Conservation (phyloP, 225 moss, liverwort and hornwort genomes). For the Marchantia polymorpha region DNA sequence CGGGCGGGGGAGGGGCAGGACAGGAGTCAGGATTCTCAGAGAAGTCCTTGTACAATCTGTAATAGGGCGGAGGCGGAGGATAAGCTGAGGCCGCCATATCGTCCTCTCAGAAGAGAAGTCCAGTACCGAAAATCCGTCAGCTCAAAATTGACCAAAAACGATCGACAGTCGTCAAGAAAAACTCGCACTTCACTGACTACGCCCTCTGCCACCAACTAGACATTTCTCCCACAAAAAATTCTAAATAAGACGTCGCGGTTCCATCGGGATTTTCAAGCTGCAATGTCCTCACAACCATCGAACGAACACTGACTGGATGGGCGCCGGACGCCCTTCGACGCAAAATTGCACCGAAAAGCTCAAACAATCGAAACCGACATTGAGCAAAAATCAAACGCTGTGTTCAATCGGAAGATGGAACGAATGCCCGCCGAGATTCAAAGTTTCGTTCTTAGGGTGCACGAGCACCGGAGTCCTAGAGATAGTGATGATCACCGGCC, state of each 20-base stretch:
- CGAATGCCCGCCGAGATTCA: no score
- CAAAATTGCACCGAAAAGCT: no score
- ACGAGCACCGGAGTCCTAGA: no score
- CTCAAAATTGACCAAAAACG: neutral
- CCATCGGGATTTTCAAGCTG: neutral
- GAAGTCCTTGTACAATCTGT: constrained; percentile 71
- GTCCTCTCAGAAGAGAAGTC: neutral
- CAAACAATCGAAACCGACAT: no score
- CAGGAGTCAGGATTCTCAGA: constrained; percentile 61
- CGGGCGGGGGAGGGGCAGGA: constrained; percentile 72
- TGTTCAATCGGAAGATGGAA: no score
- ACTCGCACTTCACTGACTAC: neutral
- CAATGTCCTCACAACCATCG: neutral
- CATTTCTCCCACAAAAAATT: neutral
- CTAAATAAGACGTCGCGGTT: neutral
- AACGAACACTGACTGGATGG: neutral
- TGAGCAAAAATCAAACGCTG: no score
- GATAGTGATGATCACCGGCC: no score
- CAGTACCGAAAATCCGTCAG: neutral
- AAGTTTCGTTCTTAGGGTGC: no score
- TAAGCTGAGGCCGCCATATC: constrained; percentile 65
- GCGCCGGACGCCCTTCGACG: neutral
- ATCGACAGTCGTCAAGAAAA: neutral
- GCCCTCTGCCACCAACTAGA: neutral
- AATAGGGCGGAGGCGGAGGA: constrained; percentile 93